Evolutionary conservation across 225 moss, liverwort and hornwort genomes (phyloP), one percentile per base, ranked within the genome.

Genomic region (Anthoceros angustus): DNA sequence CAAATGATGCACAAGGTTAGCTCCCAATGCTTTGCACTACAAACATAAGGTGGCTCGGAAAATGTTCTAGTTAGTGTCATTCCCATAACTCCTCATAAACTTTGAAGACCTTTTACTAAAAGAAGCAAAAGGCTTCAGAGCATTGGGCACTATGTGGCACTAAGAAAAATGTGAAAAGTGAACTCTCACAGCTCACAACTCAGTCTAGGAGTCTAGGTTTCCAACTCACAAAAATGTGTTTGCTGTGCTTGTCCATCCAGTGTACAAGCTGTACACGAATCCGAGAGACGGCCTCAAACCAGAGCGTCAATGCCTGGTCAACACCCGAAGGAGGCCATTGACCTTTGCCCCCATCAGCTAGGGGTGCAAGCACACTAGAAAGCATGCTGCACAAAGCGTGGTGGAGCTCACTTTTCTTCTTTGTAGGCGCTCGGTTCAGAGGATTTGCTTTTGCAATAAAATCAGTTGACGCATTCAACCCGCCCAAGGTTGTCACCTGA

Each of bases 241-340:
- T 98, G 82, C 81, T 98, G 74, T 92, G 92, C 80, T 98, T 98
- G 21, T 98, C 89, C 92, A 98, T 98, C 98, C 98, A 98, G 61
- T 73, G 74, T 39, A 82, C 84, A 5, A 98, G 85, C 73, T 98
- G 98, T 61, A 63, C 72, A 66, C 98, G 84, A 70, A 98, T 76
- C 78, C 84, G 78, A 79, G 67, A 68, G 66, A 98, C 89, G 61
- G 89, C 92, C 72, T 89, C 98, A 60, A 92, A 98, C 98, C 98
- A 98, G 71, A 92, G 87, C 39, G 67, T 83, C 50, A 98, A 73
- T 65, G 98, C 84, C 71, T 92, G 92, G 66, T 98, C 98, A 68
- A 83, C 81, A 74, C 87, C 98, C 70, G 74, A 78, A 43, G 98
- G 98, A 46, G 98, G 98, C 98, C 98, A 98, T 71, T 82, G 85